Percentiles rank a stretch among this genome's conserved stretches.
Conservation (phyloP, 306 rosid species). For the Ceratonia siliqua region DNA sequence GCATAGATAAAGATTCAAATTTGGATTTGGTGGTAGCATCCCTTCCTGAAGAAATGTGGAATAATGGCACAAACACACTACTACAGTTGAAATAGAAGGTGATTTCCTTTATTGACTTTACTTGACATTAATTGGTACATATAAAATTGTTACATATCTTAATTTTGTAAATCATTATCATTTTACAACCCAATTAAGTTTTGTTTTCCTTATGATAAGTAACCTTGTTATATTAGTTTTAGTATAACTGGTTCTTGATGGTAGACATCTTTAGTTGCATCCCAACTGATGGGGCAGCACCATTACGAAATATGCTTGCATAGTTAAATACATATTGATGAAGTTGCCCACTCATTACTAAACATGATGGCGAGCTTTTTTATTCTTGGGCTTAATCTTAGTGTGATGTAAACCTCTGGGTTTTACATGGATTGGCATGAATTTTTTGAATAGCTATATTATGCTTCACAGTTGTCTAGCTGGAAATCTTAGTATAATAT, state of each 20-base stretch:
- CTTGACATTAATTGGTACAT: too few relatives aligned
- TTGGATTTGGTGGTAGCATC: slow-evolving; percentile 83
- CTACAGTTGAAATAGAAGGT: slow-evolving; percentile 78
- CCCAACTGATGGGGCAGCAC: background rate
- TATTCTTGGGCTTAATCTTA: background rate
- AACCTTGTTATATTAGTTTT: background rate
- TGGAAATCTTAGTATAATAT: background rate
- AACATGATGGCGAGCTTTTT: background rate
- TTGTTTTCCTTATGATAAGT: background rate
- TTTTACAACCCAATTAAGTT: slow-evolving; percentile 19
- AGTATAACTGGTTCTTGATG: background rate
- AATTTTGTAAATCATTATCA: slow-evolving; percentile 16
- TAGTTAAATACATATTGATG: background rate
- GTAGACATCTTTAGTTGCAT: background rate
- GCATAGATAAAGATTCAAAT: slow-evolving; percentile 73
- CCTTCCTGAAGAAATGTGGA: slow-evolving; percentile 80
- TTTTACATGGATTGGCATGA: background rate
- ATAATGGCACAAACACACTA: slow-evolving; percentile 69
- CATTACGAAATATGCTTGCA: background rate
- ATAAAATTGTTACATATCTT: too few relatives aligned
- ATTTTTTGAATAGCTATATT: background rate
- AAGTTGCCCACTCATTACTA: background rate
- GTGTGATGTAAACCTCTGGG: background rate
- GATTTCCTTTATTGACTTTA: too few relatives aligned
- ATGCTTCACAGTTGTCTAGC: background rate